These are phyloP conservation scores for Posidonia oceanica DNA, from an alignment of 116 monocot genomes.

Conservation along the genomic window DNA sequence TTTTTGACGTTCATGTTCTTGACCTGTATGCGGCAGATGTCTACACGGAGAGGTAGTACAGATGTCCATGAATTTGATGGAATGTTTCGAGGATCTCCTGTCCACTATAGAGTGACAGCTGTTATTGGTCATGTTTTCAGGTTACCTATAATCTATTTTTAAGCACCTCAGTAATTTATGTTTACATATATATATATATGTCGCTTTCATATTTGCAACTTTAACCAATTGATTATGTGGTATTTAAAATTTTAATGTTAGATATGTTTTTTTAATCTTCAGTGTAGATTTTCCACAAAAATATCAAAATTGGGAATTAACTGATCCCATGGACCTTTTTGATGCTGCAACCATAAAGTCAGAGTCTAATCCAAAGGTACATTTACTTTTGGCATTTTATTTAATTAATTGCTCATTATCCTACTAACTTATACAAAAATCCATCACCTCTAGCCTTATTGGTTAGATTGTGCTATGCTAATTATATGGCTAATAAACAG, in stretches of 20 bases:
- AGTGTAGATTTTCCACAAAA: constrained; percentile 81
- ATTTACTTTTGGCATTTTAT: not conserved
- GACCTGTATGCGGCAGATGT: constrained; percentile 39
- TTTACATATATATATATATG: too few relatives aligned
- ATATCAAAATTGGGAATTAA: constrained; percentile 84
- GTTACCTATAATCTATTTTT: constrained; percentile 10
- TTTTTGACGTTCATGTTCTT: not conserved
- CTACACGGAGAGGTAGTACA: constrained; percentile 67
- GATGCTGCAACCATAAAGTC: constrained; percentile 67
- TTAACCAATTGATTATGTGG: not conserved
- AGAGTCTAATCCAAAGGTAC: constrained; percentile 93
- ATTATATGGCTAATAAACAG: too few relatives aligned
- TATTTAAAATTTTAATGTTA: not conserved
- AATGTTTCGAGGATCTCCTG: constrained; percentile 49
- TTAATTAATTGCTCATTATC: not conserved
- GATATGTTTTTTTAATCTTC: constrained; percentile 1
- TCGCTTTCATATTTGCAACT: too few relatives aligned
- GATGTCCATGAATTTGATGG: constrained; percentile 94
- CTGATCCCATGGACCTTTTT: constrained; percentile 87
- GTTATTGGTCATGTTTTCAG: constrained; percentile 95
- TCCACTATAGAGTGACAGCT: constrained; percentile 73
- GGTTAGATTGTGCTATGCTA: too few relatives aligned
- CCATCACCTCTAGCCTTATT: not conserved
- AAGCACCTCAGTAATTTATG: too few relatives aligned
- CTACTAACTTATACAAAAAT: not conserved